These are phyloP conservation scores for Termitomyces bulborhizus DNA, from an alignment of 768 basidiomycete species.

Conservation along the genomic window DNA sequence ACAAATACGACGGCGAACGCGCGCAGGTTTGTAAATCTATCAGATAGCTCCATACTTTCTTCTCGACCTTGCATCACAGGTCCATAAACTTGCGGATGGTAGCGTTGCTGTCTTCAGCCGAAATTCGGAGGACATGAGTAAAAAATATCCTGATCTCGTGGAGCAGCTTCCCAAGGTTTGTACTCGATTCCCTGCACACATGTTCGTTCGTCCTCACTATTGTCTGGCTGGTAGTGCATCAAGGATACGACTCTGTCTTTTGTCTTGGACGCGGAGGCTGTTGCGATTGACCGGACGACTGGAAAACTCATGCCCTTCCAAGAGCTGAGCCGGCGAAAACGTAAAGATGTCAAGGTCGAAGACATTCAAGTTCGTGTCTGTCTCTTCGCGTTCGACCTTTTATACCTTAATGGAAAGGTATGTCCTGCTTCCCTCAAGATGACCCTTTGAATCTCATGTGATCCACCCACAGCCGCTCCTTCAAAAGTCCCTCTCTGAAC, in stretches of 20 bases:
- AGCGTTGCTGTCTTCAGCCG: slow-evolving; percentile 89
- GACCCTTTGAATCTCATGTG: neutral
- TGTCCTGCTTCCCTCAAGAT: slow-evolving; percentile 19
- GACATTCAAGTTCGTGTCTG: slow-evolving; percentile 97
- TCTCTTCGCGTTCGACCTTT: slow-evolving; percentile 91
- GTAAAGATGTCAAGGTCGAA: slow-evolving; percentile 97
- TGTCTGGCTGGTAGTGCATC: slow-evolving; percentile 56
- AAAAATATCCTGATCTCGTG: slow-evolving; percentile 98
- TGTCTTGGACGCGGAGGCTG: slow-evolving; percentile 94
- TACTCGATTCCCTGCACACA: slow-evolving; percentile 9
- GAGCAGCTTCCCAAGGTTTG: slow-evolving; percentile 81
- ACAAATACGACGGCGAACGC: slow-evolving; percentile 98
- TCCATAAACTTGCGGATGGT: slow-evolving; percentile 81
- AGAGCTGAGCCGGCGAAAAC: slow-evolving; percentile 88
- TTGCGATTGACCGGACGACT: slow-evolving; percentile 84
- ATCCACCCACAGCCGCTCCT: slow-evolving; percentile 62
- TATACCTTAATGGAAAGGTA: slow-evolving; percentile 95
- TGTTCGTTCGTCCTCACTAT: slow-evolving; percentile 3
- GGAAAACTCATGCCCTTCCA: slow-evolving; percentile 96
- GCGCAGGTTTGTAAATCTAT: slow-evolving; percentile 57
- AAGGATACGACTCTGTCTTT: slow-evolving; percentile 81
- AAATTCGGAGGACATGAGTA: slow-evolving; percentile 99
- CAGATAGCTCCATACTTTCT: neutral
- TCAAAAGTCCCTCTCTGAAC: slow-evolving; percentile 64
- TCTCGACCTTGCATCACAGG: slow-evolving; percentile 31